A percentile compares a stretch with the other conserved stretches of the same genome.
Evolutionary conservation across 306 rosid genomes (phyloP).

Genomic region (Bauhinia variegata): DNA sequence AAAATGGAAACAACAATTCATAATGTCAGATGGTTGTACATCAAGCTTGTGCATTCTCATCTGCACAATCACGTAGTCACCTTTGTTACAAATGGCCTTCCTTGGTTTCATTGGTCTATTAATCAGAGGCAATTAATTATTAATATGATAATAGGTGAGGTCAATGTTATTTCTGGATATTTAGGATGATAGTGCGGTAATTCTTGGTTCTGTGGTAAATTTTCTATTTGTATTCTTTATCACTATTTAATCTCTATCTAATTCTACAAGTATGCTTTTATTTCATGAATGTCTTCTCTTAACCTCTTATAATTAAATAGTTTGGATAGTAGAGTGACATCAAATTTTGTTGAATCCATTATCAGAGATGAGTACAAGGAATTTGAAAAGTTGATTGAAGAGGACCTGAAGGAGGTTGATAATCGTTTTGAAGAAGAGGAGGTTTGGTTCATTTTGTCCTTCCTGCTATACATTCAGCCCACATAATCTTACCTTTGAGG

Average conservation of each 20-base stretch:
- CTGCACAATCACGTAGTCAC: neutral
- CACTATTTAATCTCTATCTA: neutral
- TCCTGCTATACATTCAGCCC: conserved; percentile 17
- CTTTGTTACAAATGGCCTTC: conserved; percentile 3
- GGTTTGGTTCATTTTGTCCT: conserved; percentile 49
- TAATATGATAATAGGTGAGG: neutral
- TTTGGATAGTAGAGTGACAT: conserved; percentile 26
- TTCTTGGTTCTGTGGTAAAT: neutral
- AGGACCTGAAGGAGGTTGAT: conserved; percentile 88
- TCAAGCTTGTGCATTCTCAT: conserved; percentile 2
- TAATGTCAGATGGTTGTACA: conserved; percentile 3
- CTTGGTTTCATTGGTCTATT: conserved; percentile 5
- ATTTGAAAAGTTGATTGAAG: conserved; percentile 93
- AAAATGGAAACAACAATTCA: conserved; percentile 27
- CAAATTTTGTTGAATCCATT: conserved; percentile 40
- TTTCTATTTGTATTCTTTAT: too few relatives aligned
- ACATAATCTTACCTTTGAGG: neutral
- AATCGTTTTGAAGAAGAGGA: conserved; percentile 94
- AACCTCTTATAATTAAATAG: conserved; percentile 11
- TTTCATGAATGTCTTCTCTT: neutral
- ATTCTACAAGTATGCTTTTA: neutral
- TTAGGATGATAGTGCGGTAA: conserved; percentile 15
- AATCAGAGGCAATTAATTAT: conserved; percentile 11
- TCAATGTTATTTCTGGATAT: conserved; percentile 20
- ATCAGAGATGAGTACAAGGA: conserved; percentile 92